A percentile compares a stretch with the other conserved stretches of the same genome.
These are phyloP conservation scores for Pyrenula aspistea DNA, from an alignment of 495 filamentous ascomycete genomes.

Conservation along the genomic window DNA sequence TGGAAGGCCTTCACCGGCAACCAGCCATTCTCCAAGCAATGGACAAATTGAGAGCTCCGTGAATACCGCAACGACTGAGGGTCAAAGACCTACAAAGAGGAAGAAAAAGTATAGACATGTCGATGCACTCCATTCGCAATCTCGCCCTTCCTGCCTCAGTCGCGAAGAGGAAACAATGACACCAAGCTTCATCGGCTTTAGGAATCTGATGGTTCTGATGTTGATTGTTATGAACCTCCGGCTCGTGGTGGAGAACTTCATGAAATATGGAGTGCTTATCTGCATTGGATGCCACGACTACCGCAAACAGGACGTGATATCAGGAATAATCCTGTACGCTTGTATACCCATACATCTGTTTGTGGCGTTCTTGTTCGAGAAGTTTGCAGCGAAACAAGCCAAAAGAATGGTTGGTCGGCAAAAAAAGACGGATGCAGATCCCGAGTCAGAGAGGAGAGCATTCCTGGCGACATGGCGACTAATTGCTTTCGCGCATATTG, in stretches of 20 bases:
- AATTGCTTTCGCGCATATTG: conserved; percentile 62
- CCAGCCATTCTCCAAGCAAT: background rate
- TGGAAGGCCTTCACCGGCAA: background rate
- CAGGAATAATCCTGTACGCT: conserved; percentile 65
- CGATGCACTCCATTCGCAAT: conserved; percentile 64
- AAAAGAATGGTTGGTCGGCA: conserved; percentile 48
- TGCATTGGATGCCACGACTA: conserved; percentile 88
- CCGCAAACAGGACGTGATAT: conserved; percentile 59
- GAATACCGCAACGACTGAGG: background rate
- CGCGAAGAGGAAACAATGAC: conserved; percentile 52
- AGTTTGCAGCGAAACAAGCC: conserved; percentile 65
- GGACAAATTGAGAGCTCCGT: background rate
- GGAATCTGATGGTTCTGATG: conserved; percentile 93
- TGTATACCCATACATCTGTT: conserved; percentile 84
- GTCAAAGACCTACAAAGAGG: conserved; percentile 8
- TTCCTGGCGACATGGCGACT: conserved; percentile 66
- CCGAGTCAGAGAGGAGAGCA: conserved; percentile 28
- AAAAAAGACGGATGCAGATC: conserved; percentile 40
- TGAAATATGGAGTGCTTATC: conserved; percentile 94
- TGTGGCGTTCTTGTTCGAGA: conserved; percentile 77
- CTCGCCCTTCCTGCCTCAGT: conserved; percentile 69
- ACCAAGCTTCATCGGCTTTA: conserved; percentile 84
- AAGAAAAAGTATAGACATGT: conserved; percentile 73
- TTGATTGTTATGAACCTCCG: conserved; percentile 72
- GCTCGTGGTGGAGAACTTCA: conserved; percentile 90